Base-by-base conservation (phyloP, 768 basidiomycete species). In the Russula brevipes region DNA sequence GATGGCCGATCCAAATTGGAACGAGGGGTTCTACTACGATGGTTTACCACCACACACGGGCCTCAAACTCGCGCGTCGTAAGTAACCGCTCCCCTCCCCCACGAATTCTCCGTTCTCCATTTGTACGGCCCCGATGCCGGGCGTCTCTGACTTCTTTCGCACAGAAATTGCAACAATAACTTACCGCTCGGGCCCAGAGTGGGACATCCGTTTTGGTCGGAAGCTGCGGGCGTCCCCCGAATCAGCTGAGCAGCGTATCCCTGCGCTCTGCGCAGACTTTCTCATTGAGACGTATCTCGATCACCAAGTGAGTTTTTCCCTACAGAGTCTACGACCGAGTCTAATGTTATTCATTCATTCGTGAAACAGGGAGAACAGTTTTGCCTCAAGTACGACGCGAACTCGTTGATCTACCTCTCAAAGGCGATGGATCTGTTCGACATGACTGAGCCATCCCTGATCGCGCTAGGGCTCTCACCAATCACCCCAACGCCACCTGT, bases 381-480 rank as follows among this genome's bases (percentile, higher is more conserved):
- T 76, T 98, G 97, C 74, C 79, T 99, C 61, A 98, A 97, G 73
- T 99, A 98, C 74, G 97, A 99, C 73, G 96, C 97, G 62, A 99
- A 98, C 77, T 98, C 95, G 2, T 87, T 98, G 74, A 94, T 98
- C 68, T 99, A 98, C 79, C 85, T 99, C 64, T 96, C 93, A 5
- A 99, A 98, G 76, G 97, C 97, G 38, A 99, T 99, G 97, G 97
- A 98, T 74, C 81, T 98, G 0, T 99, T 99, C 75, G 96, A 98
- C 76, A 87, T 99, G 84, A 94, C 93, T 4, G 76, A 79, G 0
- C 82, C 90, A 16, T 82, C 93, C 16, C 81, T 99, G 17, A 73
- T 81, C 53, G 82, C 83, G 31, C 82, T 98, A 36, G 80, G 82
- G 38, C 78, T 98, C 46, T 72, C 72, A 11, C 70, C 73, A 30